phyloP scores from a whole-genome alignment of 2,329 filamentous ascomycete genomes.

The Colletotrichum tamarilloi region DNA sequence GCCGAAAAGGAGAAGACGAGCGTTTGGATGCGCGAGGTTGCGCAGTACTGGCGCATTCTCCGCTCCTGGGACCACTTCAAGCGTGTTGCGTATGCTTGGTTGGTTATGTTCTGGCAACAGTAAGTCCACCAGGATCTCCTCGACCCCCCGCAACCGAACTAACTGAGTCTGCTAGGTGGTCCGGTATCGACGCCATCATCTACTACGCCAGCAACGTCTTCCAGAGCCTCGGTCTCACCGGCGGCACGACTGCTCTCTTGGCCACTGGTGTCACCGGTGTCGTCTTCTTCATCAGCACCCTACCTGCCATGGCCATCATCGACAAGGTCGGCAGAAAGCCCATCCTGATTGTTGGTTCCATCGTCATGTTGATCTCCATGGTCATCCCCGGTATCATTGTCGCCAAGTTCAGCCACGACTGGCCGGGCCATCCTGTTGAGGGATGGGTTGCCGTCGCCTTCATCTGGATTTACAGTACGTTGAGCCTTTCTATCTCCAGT shows the following conservation, averaged over 20 bases:
- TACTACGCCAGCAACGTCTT: conserved; percentile 69
- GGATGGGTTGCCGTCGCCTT: conserved; percentile 52
- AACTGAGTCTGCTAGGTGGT: conserved; percentile 2
- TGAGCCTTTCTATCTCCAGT: background rate
- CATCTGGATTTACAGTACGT: conserved; percentile 43
- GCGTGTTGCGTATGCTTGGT: conserved; percentile 54
- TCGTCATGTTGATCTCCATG: conserved; percentile 52
- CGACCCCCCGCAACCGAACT: background rate
- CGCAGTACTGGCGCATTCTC: conserved; percentile 61
- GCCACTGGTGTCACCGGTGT: conserved; percentile 73
- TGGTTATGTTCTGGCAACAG: conserved; percentile 61
- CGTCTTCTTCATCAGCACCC: conserved; percentile 53
- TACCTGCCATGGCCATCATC: conserved; percentile 48
- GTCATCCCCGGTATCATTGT: conserved; percentile 54
- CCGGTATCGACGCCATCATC: conserved; percentile 53
- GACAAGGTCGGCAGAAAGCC: conserved; percentile 55
- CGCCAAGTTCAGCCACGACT: conserved; percentile 49
- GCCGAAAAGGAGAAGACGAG: conserved; percentile 53
- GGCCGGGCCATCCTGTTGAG: conserved; percentile 47
- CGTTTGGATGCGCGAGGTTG: conserved; percentile 56
- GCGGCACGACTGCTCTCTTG: conserved; percentile 67
- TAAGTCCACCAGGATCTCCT: conserved; percentile 42
- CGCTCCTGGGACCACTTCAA: conserved; percentile 61
- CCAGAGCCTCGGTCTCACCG: conserved; percentile 69
- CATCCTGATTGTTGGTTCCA: conserved; percentile 49